A percentile compares a stretch with the other conserved stretches of the same genome.
Evolutionary conservation across 139 green algal genomes (phyloP).

Genomic region (Marvania coccoides): DNA sequence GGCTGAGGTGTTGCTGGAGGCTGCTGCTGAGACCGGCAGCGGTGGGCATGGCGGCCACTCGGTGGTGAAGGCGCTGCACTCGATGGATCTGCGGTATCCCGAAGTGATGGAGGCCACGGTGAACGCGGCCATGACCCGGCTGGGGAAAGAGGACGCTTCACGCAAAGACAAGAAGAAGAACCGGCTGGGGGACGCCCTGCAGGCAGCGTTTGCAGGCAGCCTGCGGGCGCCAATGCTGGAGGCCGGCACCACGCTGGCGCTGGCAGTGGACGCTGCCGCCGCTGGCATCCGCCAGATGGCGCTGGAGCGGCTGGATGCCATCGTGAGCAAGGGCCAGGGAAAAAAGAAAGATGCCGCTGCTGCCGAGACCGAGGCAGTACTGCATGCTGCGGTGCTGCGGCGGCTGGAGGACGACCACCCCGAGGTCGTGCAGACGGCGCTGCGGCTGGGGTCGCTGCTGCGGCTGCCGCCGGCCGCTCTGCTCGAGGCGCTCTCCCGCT

Average conservation of each 20-base stretch:
- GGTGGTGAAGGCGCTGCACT: conserved; percentile 4
- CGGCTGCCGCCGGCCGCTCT: conserved; percentile 3
- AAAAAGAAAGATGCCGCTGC: neutral
- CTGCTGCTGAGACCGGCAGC: neutral
- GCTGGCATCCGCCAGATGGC: conserved; percentile 13
- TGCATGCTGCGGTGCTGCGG: conserved; percentile 9
- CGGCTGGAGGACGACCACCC: conserved; percentile 29
- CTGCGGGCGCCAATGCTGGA: conserved; percentile 15
- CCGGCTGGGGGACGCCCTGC: neutral
- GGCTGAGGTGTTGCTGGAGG: neutral
- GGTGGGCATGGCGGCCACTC: neutral
- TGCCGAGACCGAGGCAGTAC: neutral
- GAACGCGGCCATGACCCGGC: conserved; percentile 9
- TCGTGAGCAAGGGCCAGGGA: neutral
- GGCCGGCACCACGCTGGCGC: conserved; percentile 14
- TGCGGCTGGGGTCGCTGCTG: neutral
- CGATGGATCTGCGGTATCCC: conserved; percentile 44
- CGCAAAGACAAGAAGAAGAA: neutral
- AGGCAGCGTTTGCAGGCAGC: conserved; percentile 13
- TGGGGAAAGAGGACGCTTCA: no score
- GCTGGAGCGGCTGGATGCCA: conserved; percentile 5
- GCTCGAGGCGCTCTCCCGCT: conserved; percentile 6
- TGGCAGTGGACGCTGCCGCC: conserved; percentile 18
- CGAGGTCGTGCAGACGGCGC: conserved; percentile 20
- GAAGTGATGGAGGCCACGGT: conserved; percentile 27